Conservation (phyloP, 768 basidiomycete species). For the Phaffia tasmanica region DNA sequence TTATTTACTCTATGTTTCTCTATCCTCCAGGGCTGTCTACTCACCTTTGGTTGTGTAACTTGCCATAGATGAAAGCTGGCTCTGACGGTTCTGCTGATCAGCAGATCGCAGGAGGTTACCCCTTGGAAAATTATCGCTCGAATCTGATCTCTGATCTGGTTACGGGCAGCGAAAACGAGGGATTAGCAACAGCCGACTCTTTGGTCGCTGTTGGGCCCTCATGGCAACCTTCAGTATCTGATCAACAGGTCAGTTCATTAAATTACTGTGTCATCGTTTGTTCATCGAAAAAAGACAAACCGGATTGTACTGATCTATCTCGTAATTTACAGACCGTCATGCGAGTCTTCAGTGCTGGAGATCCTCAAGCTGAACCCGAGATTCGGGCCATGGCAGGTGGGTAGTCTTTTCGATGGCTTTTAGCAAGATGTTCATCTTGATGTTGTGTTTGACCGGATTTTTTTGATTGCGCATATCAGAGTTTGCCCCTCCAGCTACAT, state of each 20-base stretch:
- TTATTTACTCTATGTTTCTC: background rate
- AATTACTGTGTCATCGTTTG: background rate
- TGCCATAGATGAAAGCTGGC: conserved; percentile 82
- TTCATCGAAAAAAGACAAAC: background rate
- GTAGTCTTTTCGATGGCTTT: conserved; percentile 33
- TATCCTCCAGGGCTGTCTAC: background rate
- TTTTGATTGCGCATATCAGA: conserved; percentile 45
- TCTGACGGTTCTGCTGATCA: conserved; percentile 83
- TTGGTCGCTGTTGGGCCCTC: background rate
- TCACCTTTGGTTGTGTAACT: conserved; percentile 52
- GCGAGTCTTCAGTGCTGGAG: conserved; percentile 73
- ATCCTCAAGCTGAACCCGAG: conserved; percentile 67
- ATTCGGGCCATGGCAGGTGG: conserved; percentile 73
- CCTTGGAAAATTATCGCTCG: conserved; percentile 86
- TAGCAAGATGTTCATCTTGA: background rate
- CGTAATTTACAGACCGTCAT: conserved; percentile 72
- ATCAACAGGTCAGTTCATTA: conserved; percentile 17
- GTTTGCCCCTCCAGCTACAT: conserved; percentile 83
- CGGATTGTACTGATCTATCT: background rate
- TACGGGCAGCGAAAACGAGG: conserved; percentile 35
- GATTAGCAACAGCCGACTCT: conserved; percentile 9
- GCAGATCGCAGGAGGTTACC: conserved; percentile 70
- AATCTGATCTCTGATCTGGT: conserved; percentile 49
- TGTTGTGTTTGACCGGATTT: conserved; percentile 4
- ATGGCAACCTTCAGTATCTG: conserved; percentile 8